phyloP scores from a whole-genome alignment of 2,329 filamentous ascomycete genomes.

The Dothistroma septosporum region DNA sequence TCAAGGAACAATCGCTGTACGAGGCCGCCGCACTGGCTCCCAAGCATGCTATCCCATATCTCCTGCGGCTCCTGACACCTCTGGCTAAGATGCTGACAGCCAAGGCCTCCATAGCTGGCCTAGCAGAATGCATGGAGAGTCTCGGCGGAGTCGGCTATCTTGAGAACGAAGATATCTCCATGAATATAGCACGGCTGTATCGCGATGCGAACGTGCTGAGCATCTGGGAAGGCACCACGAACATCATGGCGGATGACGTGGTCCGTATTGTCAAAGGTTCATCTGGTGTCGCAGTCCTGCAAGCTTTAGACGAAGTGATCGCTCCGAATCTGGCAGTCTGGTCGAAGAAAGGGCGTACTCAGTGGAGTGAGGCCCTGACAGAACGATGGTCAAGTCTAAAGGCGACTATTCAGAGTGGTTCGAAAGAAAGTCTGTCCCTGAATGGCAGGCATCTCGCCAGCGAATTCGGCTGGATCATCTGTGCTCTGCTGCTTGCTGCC shows the following conservation, averaged over 20 bases:
- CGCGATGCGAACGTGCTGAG: constrained; percentile 61
- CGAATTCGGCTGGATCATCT: constrained; percentile 13
- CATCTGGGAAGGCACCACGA: constrained; percentile 72
- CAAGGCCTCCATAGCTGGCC: constrained; percentile 47
- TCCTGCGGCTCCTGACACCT: constrained; percentile 58
- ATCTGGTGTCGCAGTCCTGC: background rate
- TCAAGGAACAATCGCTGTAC: background rate
- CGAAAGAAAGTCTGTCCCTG: constrained; percentile 2
- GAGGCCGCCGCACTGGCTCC: background rate
- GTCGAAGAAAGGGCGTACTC: background rate
- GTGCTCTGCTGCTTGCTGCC: constrained; percentile 10
- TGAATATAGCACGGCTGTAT: constrained; percentile 64
- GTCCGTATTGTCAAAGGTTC: constrained; percentile 38
- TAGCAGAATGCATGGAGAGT: constrained; percentile 59
- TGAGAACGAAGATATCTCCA: constrained; percentile 57
- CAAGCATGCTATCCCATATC: constrained; percentile 26
- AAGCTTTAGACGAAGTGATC: constrained; percentile 1
- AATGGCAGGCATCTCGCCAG: constrained; percentile 7
- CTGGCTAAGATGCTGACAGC: constrained; percentile 58
- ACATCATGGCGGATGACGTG: constrained; percentile 59
- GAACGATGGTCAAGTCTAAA: background rate
- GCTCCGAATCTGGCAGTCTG: background rate
- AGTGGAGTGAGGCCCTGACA: background rate
- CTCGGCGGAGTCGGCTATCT: constrained; percentile 65
- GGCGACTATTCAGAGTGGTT: background rate